Percentiles rank a stretch among this genome's conserved stretches.
Evolutionary conservation across 345 rosid genomes (phyloP).

Genomic region (Gossypium thurberi): DNA sequence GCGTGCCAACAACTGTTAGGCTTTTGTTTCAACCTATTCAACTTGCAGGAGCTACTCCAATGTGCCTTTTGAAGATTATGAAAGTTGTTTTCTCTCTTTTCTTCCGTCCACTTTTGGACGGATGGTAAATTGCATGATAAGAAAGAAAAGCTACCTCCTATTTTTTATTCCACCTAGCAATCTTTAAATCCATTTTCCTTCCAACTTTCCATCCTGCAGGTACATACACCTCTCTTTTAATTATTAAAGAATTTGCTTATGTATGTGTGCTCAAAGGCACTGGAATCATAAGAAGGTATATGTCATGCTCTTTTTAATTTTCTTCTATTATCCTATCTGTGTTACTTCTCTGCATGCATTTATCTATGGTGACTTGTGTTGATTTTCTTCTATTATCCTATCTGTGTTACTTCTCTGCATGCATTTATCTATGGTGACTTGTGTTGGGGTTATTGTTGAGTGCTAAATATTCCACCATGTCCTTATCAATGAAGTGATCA

Average conservation of each 20-base stretch:
- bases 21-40: conserved; percentile 16
- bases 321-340: neutral
- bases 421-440: neutral
- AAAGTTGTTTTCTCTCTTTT: conserved; percentile 30
- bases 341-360: neutral
- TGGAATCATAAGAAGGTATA: conserved; percentile 66
- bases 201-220: conserved; percentile 43
- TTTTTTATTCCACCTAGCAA: too few species aligned
- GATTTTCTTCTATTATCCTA: neutral
- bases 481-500: neutral
- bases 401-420: neutral
- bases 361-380: neutral
- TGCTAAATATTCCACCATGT: neutral
- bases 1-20: neutral
- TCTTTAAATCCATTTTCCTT: too few species aligned
- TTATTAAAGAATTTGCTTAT: neutral
- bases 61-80: conserved; percentile 81
- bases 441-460: neutral
- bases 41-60: conserved; percentile 72
- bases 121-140: too few species aligned
- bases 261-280: neutral
- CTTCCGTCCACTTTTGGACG: too few species aligned
- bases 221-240: conserved; percentile 14
- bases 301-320: conserved; percentile 3
- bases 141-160: too few species aligned